phyloP scores from a whole-genome alignment of 1,284 basidiomycete genomes.

The Sparassis latifolia region DNA sequence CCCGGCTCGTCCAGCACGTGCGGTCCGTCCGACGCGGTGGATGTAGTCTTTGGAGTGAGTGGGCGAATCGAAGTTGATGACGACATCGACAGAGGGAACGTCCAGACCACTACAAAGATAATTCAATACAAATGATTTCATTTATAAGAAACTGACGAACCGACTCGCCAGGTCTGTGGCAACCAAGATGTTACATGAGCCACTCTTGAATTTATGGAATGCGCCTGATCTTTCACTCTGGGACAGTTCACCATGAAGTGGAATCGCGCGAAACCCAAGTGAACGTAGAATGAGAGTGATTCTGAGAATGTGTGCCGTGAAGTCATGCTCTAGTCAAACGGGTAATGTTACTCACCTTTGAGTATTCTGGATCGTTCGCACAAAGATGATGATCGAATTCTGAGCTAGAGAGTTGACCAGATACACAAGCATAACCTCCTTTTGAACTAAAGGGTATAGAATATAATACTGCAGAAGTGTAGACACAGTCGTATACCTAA shows the following conservation, averaged over 20 bases:
- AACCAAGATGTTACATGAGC: not conserved
- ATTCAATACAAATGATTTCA: too few species aligned
- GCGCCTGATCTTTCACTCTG: not conserved
- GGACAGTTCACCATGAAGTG: not conserved
- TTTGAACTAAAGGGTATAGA: too few species aligned
- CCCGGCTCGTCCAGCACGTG: conserved; percentile 88
- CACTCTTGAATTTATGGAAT: not conserved
- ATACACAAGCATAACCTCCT: too few species aligned
- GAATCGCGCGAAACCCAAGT: not conserved
- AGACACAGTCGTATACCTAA: too few species aligned
- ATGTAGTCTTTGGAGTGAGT: conserved; percentile 97
- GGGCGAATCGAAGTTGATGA: conserved; percentile 89
- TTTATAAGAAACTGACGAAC: too few species aligned
- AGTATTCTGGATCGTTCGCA: not conserved
- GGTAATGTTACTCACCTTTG: not conserved
- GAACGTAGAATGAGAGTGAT: not conserved
- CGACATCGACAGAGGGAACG: not conserved
- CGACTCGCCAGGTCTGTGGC: not conserved
- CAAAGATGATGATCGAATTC: not conserved
- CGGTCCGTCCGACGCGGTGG: conserved; percentile 89
- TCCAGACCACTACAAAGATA: not conserved
- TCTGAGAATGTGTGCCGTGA: not conserved
- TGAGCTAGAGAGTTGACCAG: too few species aligned
- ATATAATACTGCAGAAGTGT: too few species aligned
- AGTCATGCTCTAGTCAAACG: not conserved